Evolutionary conservation across 371 early-diverging fungal genomes (phyloP).

Genomic region (Mucor mucedo): DNA sequence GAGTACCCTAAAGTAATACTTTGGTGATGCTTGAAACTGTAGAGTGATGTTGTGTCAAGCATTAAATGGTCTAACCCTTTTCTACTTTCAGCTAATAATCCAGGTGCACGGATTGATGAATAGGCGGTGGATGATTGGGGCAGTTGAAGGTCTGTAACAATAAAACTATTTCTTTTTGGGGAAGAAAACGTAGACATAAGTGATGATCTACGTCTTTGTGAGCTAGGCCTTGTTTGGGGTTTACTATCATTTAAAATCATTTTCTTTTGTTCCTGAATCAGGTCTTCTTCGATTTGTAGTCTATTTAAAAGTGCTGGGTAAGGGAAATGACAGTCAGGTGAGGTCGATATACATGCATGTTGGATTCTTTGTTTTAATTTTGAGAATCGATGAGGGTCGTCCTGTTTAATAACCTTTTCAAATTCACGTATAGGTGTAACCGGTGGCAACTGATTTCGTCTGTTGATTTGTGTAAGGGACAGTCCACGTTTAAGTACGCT

Average conservation of each 20-base stretch:
- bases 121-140: slow-evolving; percentile 49
- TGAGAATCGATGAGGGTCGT: slow-evolving; percentile 32
- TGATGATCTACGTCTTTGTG: slow-evolving; percentile 14
- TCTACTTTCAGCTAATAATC: slow-evolving; percentile 47
- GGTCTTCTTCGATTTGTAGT: slow-evolving; percentile 58
- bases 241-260: slow-evolving; percentile 22
- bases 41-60: slow-evolving; percentile 60
- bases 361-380: slow-evolving; percentile 56
- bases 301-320: slow-evolving; percentile 60
- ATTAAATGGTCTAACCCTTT: slow-evolving; percentile 62
- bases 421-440: neutral
- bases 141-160: slow-evolving; percentile 10
- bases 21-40: slow-evolving; percentile 64
- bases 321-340: slow-evolving; percentile 62
- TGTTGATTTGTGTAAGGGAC: slow-evolving; percentile 12
- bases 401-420: neutral
- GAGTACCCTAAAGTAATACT: slow-evolving; percentile 59
- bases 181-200: slow-evolving; percentile 13
- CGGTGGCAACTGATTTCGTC: neutral
- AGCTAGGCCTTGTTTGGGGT: neutral
- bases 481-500: slow-evolving; percentile 17
- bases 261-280: slow-evolving; percentile 27
- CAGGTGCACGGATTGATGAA: slow-evolving; percentile 33
- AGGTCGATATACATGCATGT: slow-evolving; percentile 59
- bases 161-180: slow-evolving; percentile 4